Evolutionary conservation across 257 asterid genomes (phyloP).

Genomic region (Nemophila menziesii): DNA sequence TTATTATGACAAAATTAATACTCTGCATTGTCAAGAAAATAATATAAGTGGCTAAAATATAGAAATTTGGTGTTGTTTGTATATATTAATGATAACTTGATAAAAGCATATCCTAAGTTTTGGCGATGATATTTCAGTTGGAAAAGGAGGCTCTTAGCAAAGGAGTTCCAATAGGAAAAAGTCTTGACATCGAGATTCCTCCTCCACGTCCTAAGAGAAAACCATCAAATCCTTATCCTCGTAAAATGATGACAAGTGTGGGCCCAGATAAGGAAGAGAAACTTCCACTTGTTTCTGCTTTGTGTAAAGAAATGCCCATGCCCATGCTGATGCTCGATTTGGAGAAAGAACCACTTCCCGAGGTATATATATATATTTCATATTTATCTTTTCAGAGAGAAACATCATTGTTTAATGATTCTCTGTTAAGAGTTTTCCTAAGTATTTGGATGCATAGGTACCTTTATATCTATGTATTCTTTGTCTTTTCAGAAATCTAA

Average conservation of each 20-base stretch:
- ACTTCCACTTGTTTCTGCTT: conserved; percentile 26
- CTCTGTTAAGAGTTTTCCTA: background rate
- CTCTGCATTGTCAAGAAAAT: too few species aligned
- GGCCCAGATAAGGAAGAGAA: conserved; percentile 59
- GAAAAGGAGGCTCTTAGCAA: conserved; percentile 80
- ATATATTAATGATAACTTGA: too few species aligned
- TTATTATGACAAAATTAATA: too few species aligned
- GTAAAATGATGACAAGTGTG: conserved; percentile 45
- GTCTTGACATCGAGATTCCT: conserved; percentile 89
- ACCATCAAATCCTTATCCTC: conserved; percentile 89
- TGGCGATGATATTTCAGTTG: conserved; percentile 42
- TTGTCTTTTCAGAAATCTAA: conserved; percentile 33
- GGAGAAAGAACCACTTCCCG: conserved; percentile 48
- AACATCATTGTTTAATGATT: background rate
- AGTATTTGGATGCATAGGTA: background rate
- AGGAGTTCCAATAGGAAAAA: conserved; percentile 67
- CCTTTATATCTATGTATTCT: background rate
- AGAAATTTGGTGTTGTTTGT: too few species aligned
- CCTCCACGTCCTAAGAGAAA: conserved; percentile 98
- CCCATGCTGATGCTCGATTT: conserved; percentile 22
- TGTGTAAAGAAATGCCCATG: conserved; percentile 26
- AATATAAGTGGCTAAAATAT: too few species aligned
- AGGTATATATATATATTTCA: conserved; percentile 39
- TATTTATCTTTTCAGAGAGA: too few species aligned
- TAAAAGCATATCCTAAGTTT: background rate